These are phyloP conservation scores for Imleria badia DNA, from an alignment of 768 basidiomycete species.

Conservation along the genomic window DNA sequence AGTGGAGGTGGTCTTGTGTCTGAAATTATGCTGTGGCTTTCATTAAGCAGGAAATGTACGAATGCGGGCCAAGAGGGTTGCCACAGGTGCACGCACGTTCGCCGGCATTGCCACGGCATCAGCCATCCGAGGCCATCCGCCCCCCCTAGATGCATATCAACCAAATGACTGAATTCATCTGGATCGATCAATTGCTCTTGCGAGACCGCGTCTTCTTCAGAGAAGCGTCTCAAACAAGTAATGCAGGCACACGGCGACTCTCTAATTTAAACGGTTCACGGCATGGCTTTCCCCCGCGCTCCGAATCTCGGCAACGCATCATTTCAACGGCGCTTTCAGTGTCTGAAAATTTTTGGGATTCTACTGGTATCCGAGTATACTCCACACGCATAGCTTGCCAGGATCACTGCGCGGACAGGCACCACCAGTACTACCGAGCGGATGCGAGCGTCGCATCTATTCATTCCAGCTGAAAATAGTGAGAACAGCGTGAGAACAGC, in stretches of 20 bases:
- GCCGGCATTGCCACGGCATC: slow-evolving; percentile 30
- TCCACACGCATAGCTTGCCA: slow-evolving; percentile 7
- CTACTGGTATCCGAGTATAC: not conserved
- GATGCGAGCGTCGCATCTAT: slow-evolving; percentile 38
- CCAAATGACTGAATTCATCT: slow-evolving; percentile 26
- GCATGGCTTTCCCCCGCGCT: slow-evolving; percentile 14
- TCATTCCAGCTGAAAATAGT: slow-evolving; percentile 69
- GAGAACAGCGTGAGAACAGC: slow-evolving; percentile 19
- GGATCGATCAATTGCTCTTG: slow-evolving; percentile 14
- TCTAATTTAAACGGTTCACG: slow-evolving; percentile 31
- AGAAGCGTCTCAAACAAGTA: slow-evolving; percentile 9
- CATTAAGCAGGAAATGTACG: slow-evolving; percentile 21
- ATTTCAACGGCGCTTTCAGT: not conserved
- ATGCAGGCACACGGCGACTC: slow-evolving; percentile 12
- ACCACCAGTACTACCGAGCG: not conserved
- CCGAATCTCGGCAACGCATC: slow-evolving; percentile 12
- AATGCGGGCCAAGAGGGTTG: slow-evolving; percentile 27
- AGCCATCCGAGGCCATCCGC: slow-evolving; percentile 7
- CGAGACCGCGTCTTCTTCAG: not conserved
- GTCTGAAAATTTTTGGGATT: not conserved
- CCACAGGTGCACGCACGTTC: slow-evolving; percentile 38
- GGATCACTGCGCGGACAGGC: not conserved
- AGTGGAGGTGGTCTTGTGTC: slow-evolving; percentile 37
- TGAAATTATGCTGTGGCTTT: slow-evolving; percentile 33
- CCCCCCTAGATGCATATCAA: slow-evolving; percentile 23